Evolutionary conservation across 2,329 filamentous ascomycete species (phyloP).

Genomic region (Epichloe elymi): DNA sequence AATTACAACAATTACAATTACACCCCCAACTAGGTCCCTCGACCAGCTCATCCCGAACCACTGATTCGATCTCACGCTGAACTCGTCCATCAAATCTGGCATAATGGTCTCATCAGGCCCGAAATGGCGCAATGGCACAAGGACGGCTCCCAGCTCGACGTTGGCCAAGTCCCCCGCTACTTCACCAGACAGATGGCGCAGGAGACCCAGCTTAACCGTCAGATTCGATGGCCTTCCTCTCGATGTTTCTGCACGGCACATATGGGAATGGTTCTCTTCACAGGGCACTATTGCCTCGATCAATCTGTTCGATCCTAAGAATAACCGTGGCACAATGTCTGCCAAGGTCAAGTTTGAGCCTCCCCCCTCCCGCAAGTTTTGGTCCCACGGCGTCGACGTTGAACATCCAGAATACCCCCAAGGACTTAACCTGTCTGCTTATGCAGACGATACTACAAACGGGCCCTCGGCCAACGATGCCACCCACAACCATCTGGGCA

Average conservation of each 20-base stretch:
- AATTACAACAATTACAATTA: no score
- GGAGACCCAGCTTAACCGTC: conserved; percentile 21
- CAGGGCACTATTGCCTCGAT: conserved; percentile 43
- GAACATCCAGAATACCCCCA: conserved; percentile 11
- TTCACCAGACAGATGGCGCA: conserved; percentile 15
- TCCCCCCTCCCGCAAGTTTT: conserved; percentile 38
- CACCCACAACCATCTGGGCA: conserved; percentile 2
- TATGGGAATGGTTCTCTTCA: conserved; percentile 38
- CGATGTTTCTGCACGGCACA: conserved; percentile 24
- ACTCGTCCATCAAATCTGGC: neutral
- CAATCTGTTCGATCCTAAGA: conserved; percentile 27
- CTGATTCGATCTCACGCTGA: neutral
- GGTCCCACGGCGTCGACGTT: conserved; percentile 24
- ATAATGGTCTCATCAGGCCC: neutral
- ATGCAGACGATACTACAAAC: neutral
- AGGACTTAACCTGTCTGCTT: conserved; percentile 11
- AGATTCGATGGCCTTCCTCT: conserved; percentile 21
- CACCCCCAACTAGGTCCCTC: neutral
- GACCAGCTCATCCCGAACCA: neutral
- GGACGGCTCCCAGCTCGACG: neutral
- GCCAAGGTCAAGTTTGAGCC: conserved; percentile 45
- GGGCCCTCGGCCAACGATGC: neutral
- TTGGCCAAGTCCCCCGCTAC: neutral
- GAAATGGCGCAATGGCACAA: neutral
- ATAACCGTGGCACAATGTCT: conserved; percentile 13